Conservation (phyloP, 306 rosid species). For the Boehmeria nivea region DNA sequence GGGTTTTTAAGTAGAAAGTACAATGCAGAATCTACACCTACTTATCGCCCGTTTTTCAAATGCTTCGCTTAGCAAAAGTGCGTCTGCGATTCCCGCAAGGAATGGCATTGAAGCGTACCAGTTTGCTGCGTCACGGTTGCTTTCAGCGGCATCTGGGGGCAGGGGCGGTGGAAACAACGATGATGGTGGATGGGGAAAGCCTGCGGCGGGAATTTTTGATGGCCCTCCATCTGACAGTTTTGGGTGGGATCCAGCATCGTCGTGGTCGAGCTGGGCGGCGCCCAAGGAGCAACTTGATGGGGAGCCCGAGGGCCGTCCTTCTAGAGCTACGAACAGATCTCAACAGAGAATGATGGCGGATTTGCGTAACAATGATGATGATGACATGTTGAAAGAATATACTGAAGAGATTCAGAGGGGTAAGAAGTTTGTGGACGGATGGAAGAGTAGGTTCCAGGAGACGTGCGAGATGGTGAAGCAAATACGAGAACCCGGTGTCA, state of each 20-base stretch:
- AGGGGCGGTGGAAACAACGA: conserved; percentile 23
- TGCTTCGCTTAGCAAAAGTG: too few species aligned
- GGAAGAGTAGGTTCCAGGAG: conserved; percentile 53
- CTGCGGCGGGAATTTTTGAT: conserved; percentile 17
- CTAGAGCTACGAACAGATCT: conserved; percentile 8
- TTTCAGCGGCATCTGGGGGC: conserved; percentile 39
- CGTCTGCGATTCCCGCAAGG: conserved; percentile 7
- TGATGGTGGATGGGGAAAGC: conserved; percentile 34
- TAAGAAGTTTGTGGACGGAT: conserved; percentile 46
- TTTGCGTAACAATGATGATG: conserved; percentile 44
- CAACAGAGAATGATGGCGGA: conserved; percentile 26
- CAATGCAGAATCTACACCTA: too few species aligned
- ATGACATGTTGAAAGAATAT: conserved; percentile 45
- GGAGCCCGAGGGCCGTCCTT: conserved; percentile 26
- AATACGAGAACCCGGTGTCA: conserved; percentile 76
- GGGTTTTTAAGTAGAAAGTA: too few species aligned
- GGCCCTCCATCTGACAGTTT: conserved; percentile 19
- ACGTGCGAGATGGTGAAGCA: conserved; percentile 51
- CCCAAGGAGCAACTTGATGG: conserved; percentile 84
- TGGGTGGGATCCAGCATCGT: conserved; percentile 41
- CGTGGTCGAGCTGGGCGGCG: conserved; percentile 70
- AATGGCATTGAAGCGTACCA: conserved; percentile 16
- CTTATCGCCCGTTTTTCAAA: too few species aligned
- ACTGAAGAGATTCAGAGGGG: conserved; percentile 47
- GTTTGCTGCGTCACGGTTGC: conserved; percentile 6